Evolutionary conservation across 1,284 basidiomycete species (phyloP), one percentile per base, ranked within the genome.

Genomic region (Ustilago xerochloae): DNA sequence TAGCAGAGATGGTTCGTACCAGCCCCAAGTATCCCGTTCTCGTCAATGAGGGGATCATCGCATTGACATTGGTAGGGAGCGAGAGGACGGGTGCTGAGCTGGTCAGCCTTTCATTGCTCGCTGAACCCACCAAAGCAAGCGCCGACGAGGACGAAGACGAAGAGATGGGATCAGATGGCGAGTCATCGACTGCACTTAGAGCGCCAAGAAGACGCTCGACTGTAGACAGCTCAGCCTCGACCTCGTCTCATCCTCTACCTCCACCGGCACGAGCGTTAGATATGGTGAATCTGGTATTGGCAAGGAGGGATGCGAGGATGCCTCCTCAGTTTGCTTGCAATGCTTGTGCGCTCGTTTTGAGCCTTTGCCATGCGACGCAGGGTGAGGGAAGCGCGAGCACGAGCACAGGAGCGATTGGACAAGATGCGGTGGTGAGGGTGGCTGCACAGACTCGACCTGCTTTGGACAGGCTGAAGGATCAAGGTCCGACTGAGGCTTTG

Each of bases 1-100:
- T 97, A 26, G 88, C 90, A 1, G 89, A 89, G 65, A 89, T 97
- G 75, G 87, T 96, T 22, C 89, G 89, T 16, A 88, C 90, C 67
- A 93, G 92, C 78, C 89, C 88, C 70, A 91, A 90, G 82, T 93
- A 93, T 80, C 91, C 92, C 0, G 87, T 94, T 46, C 87, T 98
- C 30, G 88, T 97, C 65, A 96, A 95, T 79, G 96, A 98, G 84
- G 93, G 91, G 0, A 87, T 97, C 28, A 88, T 97, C 28, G 92
- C 92, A 1, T 85, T 97, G 64, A 91, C 91, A 35, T 85, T 97
- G 52, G 85, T 97, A 67, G 89, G 89, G 63, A 90, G 90, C 13
- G 88, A 90, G 58, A 85, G 87, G 45, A 85, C 87, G 57, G 91
- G 91, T 75, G 89, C 92, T 90, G 85, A 77, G 89, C 45, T 78